Conservation (phyloP, 176 grass and related monocot genomes). For the maize (Zea mays) region DNA sequence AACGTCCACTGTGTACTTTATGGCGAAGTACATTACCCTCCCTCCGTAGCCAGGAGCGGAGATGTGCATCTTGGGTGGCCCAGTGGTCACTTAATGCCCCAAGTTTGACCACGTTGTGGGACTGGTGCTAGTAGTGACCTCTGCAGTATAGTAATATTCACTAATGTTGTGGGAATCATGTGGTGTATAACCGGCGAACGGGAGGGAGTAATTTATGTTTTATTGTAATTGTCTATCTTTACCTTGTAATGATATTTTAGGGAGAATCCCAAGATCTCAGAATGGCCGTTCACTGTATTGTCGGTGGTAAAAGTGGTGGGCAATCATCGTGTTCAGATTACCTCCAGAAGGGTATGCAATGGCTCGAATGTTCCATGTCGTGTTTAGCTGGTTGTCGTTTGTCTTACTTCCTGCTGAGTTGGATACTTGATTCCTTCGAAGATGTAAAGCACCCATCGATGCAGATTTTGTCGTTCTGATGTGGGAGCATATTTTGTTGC, state of each 20-base stretch:
- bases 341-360: background rate
- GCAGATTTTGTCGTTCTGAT: too few species aligned
- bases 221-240: slow-evolving; percentile 32
- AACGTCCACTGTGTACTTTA: slow-evolving; percentile 38
- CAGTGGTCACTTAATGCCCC: background rate
- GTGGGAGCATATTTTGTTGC: background rate
- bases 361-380: background rate
- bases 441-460: background rate
- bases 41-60: slow-evolving; percentile 28
- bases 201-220: slow-evolving; percentile 26
- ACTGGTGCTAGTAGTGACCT: slow-evolving; percentile 36
- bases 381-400: background rate
- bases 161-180: slow-evolving; percentile 36
- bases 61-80: background rate
- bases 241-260: slow-evolving; percentile 37
- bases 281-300: background rate
- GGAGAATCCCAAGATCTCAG: background rate
- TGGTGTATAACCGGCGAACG: slow-evolving; percentile 30
- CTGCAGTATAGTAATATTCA: slow-evolving; percentile 6
- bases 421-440: background rate
- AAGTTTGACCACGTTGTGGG: slow-evolving; percentile 24
- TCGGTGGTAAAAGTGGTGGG: background rate
- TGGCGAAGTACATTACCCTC: slow-evolving; percentile 17
- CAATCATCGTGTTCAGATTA: background rate
- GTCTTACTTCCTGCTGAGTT: background rate